Conservation (phyloP, 768 basidiomycete genomes). For the Gautieria morchelliformis region DNA sequence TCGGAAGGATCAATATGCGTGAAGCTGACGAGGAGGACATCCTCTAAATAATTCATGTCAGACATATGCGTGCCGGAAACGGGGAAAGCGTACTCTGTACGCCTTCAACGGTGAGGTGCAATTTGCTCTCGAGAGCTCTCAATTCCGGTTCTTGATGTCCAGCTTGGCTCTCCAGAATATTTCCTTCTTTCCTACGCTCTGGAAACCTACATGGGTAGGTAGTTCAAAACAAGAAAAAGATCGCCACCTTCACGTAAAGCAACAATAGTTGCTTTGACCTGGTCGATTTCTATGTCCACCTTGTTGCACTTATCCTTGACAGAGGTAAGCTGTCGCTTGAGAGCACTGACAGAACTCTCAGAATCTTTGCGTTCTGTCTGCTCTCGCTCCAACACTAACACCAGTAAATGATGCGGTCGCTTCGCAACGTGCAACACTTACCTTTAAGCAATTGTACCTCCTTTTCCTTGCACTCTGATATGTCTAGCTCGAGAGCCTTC, state of each 20-base stretch:
- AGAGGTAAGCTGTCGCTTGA: conserved; percentile 57
- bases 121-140: conserved; percentile 40
- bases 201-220: background rate
- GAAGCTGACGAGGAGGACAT: conserved; percentile 68
- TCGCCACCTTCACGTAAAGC: conserved; percentile 54
- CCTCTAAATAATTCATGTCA: conserved; percentile 21
- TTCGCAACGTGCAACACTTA: conserved; percentile 25
- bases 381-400: conserved; percentile 53
- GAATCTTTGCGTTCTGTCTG: conserved; percentile 65
- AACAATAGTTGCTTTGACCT: conserved; percentile 50
- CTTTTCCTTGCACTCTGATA: conserved; percentile 61
- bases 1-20: conserved; percentile 50
- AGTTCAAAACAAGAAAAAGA: background rate
- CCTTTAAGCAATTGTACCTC: conserved; percentile 75
- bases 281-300: conserved; percentile 63
- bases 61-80: background rate
- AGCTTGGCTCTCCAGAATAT: conserved; percentile 44
- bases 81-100: conserved; percentile 38
- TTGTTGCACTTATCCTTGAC: conserved; percentile 49
- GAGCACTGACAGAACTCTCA: conserved; percentile 47
- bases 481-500: conserved; percentile 57
- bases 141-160: conserved; percentile 46
- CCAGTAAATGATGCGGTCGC: background rate
- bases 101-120: conserved; percentile 69
- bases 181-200: conserved; percentile 65